Conservation (phyloP, 1,284 basidiomycete species). For the Dichomitus squalens region DNA sequence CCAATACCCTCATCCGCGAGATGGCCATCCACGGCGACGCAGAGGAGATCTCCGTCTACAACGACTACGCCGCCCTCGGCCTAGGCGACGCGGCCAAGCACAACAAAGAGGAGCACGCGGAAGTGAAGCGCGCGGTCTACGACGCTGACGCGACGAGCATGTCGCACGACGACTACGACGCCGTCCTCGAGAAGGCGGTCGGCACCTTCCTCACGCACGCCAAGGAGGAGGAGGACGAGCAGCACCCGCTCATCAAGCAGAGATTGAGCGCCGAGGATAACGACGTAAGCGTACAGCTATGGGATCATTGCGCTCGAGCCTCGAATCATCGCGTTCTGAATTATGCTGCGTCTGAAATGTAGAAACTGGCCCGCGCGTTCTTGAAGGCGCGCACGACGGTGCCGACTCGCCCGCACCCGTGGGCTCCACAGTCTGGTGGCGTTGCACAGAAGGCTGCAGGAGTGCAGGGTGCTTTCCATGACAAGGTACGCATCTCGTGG, state of each 20-base stretch:
- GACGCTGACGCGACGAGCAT: conserved; percentile 21
- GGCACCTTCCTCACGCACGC: conserved; percentile 28
- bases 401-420: conserved; percentile 19
- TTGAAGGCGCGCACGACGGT: conserved; percentile 23
- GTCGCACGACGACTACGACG: conserved; percentile 20
- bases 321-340: too few species aligned
- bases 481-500: conserved; percentile 13
- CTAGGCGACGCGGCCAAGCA: conserved; percentile 23
- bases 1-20: conserved; percentile 32
- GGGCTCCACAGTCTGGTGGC: conserved; percentile 23
- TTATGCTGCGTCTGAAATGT: too few species aligned
- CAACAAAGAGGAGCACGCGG: conserved; percentile 30
- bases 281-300: conserved; percentile 25
- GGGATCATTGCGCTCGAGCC: too few species aligned
- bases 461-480: conserved; percentile 15
- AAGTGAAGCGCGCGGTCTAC: conserved; percentile 27
- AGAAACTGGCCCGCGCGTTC: conserved; percentile 27
- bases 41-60: conserved; percentile 31
- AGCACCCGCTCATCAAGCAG: conserved; percentile 23
- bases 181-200: conserved; percentile 26
- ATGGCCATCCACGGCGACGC: conserved; percentile 33
- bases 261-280: conserved; percentile 25
- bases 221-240: conserved; percentile 28
- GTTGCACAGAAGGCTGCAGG: conserved; percentile 25
- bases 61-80: conserved; percentile 24